phyloP scores from a whole-genome alignment of 1,284 basidiomycete species.

The Leccinum pachyderme region DNA sequence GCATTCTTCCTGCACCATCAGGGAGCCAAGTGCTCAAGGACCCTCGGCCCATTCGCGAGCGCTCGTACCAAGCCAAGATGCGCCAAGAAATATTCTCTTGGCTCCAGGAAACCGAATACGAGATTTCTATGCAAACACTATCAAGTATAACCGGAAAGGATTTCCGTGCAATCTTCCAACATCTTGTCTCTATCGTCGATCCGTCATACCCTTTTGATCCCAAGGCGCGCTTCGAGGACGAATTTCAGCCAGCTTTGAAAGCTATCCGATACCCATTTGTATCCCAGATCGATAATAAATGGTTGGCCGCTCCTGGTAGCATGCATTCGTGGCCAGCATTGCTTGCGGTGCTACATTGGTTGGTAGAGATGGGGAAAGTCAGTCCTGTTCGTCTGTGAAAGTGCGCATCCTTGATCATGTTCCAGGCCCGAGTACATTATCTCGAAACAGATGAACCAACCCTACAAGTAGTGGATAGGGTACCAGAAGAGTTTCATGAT shows the following conservation, averaged over 20 bases:
- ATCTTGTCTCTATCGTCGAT: slow-evolving; percentile 72
- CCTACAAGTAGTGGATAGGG: slow-evolving; percentile 55
- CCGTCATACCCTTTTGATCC: slow-evolving; percentile 58
- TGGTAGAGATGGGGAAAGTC: slow-evolving; percentile 79
- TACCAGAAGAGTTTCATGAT: slow-evolving; percentile 73
- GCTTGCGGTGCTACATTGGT: slow-evolving; percentile 83
- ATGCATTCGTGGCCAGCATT: slow-evolving; percentile 83
- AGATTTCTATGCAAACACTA: slow-evolving; percentile 64
- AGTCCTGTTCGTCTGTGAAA: slow-evolving; percentile 18
- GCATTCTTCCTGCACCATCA: slow-evolving; percentile 44
- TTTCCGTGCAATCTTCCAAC: slow-evolving; percentile 78
- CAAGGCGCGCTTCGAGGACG: slow-evolving; percentile 72
- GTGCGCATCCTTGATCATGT: background rate
- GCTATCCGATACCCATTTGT: slow-evolving; percentile 76
- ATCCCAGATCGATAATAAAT: slow-evolving; percentile 73
- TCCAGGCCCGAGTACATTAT: slow-evolving; percentile 48
- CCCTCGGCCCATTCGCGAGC: slow-evolving; percentile 70
- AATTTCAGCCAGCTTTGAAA: slow-evolving; percentile 72
- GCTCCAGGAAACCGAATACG: slow-evolving; percentile 60
- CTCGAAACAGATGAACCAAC: slow-evolving; percentile 60
- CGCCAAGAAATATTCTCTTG: slow-evolving; percentile 71
- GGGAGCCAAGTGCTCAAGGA: slow-evolving; percentile 61
- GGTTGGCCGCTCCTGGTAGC: slow-evolving; percentile 80
- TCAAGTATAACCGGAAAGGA: slow-evolving; percentile 78
- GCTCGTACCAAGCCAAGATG: slow-evolving; percentile 69